Base-by-base conservation (phyloP, 116 monocot genomes). In the Iris pallida region DNA sequence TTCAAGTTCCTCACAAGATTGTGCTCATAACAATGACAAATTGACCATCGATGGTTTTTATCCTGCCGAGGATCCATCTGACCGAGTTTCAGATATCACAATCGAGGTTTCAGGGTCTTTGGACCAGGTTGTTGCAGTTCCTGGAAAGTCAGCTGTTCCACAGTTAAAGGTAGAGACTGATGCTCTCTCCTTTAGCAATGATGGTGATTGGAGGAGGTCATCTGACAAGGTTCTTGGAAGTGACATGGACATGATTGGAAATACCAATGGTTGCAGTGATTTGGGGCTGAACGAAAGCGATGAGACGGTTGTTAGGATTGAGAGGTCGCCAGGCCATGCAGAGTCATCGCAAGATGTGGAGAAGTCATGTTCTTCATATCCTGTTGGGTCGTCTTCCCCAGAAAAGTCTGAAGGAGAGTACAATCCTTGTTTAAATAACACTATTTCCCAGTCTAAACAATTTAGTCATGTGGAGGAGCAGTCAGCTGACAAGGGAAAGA, bases 371-470 rank as follows among this genome's bases (percentile, higher is more conserved):
- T 75, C 82, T 70, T 63, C 66, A 51, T 70, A 58, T 55, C 75
- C 47, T 42, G 79, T 72, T 17, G 71, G 68, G 13, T 54, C 59
- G 69, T 85, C 82, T 76, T 80, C 72, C 68, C 69, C 71, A 45
- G 79, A 84, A 0, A 85, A 76, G 18, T 76, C 74, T 76, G 75
- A 69, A 57, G 69, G 55, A 54, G 77, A 66, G 12, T 63, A 49
- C 48, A 41, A 45, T 78, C 61, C 67, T 69, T 71, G 15, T 61
- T 60, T 66, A 60, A 78, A 78, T 58, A 55, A 51, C 7, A 16
- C 5, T 16, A 20, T 55, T 66, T 13, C 42, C 54, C 59, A 70
- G 12, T 41, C 6, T 63, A 61, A 76, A 20, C 63, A 41, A 48
- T 42, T 53, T 64, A 20, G 20, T 75, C 53, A 63, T 52, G 46